Conservation (phyloP, 768 basidiomycete genomes). For the Dacryopinax primogenitus region DNA sequence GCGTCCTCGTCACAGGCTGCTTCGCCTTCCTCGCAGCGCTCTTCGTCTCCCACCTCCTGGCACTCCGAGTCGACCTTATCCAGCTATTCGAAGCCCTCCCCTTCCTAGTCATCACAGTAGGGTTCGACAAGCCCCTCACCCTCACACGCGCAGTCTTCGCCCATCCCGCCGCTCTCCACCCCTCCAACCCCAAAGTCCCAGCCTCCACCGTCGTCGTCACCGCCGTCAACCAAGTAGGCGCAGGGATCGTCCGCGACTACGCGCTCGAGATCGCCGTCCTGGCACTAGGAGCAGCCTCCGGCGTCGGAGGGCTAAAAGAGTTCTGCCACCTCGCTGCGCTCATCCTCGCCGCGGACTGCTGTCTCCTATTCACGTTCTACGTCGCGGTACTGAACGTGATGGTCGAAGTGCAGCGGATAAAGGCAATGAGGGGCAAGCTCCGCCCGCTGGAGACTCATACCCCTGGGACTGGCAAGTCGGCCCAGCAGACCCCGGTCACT, state of each 20-base stretch:
- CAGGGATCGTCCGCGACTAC: conserved; percentile 82
- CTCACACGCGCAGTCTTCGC: conserved; percentile 82
- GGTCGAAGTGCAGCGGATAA: conserved; percentile 68
- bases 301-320: conserved; percentile 79
- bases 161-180: conserved; percentile 39
- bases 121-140: conserved; percentile 93
- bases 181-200: conserved; percentile 35
- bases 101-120: conserved; percentile 93
- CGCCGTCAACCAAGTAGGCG: conserved; percentile 64
- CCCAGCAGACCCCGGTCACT: conserved; percentile 7
- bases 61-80: conserved; percentile 84
- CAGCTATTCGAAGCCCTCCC: conserved; percentile 90
- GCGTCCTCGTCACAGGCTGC: conserved; percentile 66
- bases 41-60: conserved; percentile 57
- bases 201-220: conserved; percentile 71
- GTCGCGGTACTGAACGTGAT: conserved; percentile 82
- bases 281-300: conserved; percentile 69
- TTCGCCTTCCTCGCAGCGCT: conserved; percentile 78
- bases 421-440: conserved; percentile 30
- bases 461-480: too few relatives aligned
- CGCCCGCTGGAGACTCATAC: too few relatives aligned
- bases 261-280: conserved; percentile 84
- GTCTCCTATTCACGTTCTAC: conserved; percentile 82
- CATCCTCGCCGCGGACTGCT: conserved; percentile 73
- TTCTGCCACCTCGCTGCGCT: conserved; percentile 91